Conservation (phyloP, 331 rosid genomes). For the Rosa hybrid region DNA sequence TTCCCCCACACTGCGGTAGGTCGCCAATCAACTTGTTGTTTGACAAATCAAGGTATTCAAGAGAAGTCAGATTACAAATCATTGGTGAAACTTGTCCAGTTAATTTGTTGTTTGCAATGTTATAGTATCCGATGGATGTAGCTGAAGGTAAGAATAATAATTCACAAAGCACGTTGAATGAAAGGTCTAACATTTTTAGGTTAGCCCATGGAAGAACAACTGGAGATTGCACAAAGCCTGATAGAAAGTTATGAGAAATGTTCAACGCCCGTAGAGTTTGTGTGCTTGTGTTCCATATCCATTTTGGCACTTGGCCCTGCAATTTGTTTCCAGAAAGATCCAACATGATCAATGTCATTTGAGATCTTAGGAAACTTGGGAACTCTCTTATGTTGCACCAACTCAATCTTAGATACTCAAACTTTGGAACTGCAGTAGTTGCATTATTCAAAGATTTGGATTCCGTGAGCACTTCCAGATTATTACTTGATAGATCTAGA, state of each 20-base stretch:
- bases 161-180: not conserved
- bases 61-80: too few relatives aligned
- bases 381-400: not conserved
- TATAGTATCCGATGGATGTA: too few relatives aligned
- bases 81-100: not conserved
- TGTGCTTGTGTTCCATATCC: conserved; percentile 13
- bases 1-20: too few relatives aligned
- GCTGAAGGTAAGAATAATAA: not conserved
- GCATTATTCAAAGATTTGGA: not conserved
- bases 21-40: too few relatives aligned
- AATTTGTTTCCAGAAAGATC: not conserved
- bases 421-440: not conserved
- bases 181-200: not conserved
- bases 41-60: too few relatives aligned
- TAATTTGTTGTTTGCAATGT: not conserved
- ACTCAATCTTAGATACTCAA: not conserved
- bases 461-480: not conserved
- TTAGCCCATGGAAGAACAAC: not conserved
- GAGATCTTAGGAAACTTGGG: not conserved
- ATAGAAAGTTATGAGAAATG: not conserved
- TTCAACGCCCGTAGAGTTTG: not conserved
- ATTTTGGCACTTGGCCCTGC: not conserved
- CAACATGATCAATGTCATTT: not conserved
- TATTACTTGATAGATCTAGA: not conserved
- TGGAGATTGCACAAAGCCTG: not conserved